Conservation (phyloP, 345 rosid genomes). For the Citrus glauca region DNA sequence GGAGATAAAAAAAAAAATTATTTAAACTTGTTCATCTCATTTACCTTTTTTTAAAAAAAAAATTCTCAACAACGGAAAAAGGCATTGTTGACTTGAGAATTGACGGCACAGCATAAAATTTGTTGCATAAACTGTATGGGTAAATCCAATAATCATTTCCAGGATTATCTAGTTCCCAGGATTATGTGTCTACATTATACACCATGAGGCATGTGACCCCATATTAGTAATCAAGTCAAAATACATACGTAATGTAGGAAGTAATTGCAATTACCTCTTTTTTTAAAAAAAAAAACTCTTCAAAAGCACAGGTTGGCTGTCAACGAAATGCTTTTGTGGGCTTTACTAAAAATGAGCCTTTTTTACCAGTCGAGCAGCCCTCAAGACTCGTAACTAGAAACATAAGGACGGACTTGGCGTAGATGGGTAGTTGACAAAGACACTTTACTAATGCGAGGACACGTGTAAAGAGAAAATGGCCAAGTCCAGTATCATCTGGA, state of each 20-base stretch:
- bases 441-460: background rate
- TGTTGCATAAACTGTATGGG: background rate
- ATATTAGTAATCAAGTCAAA: background rate
- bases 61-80: too few species aligned
- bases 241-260: background rate
- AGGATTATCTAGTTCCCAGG: background rate
- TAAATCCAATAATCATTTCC: background rate
- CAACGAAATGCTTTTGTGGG: too few species aligned
- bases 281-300: fast-evolving
- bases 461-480: background rate
- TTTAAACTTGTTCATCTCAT: too few species aligned
- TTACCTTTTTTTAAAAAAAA: too few species aligned
- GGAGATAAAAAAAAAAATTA: too few species aligned
- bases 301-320: too few species aligned
- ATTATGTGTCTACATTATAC: background rate
- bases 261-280: background rate
- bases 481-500: background rate
- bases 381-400: background rate
- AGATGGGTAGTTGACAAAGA: background rate
- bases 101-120: background rate
- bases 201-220: background rate
- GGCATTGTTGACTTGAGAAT: background rate
- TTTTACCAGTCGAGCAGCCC: background rate
- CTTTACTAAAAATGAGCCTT: background rate
- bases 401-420: background rate